Percentiles rank a stretch among this genome's conserved stretches.
These are phyloP conservation scores for Neoascochyta sp. DNA, from an alignment of 2,329 filamentous ascomycete genomes.

Conservation along the genomic window DNA sequence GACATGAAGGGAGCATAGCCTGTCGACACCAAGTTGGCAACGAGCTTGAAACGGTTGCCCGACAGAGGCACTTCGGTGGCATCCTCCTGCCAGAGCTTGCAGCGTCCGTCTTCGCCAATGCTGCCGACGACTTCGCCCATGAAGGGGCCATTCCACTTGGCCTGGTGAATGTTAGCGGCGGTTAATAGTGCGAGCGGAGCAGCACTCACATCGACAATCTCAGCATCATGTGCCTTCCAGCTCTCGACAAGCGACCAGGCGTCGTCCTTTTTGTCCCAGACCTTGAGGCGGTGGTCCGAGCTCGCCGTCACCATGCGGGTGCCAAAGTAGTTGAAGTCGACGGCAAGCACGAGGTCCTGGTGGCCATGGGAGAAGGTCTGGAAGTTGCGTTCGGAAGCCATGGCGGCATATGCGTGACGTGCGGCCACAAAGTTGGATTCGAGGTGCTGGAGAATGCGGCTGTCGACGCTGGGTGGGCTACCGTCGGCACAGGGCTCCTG, in stretches of 20 bases:
- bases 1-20: conserved; percentile 71
- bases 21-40: conserved; percentile 59
- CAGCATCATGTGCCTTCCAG: conserved; percentile 85
- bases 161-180: conserved; percentile 48
- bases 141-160: conserved; percentile 90
- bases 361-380: conserved; percentile 69
- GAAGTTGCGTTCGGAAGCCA: conserved; percentile 40
- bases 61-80: conserved; percentile 68
- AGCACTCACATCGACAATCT: conserved; percentile 73
- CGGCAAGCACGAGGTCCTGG: conserved; percentile 75
- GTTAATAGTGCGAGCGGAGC: conserved; percentile 4
- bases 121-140: conserved; percentile 85
- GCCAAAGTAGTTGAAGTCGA: conserved; percentile 89
- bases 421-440: conserved; percentile 27
- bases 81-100: conserved; percentile 92
- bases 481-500: conserved; percentile 36
- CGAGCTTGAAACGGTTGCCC: conserved; percentile 74
- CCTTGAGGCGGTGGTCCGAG: conserved; percentile 86
- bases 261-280: conserved; percentile 77
- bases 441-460: conserved; percentile 24
- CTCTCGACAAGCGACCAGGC: conserved; percentile 80
- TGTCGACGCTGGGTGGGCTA: conserved; percentile 20
- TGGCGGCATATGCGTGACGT: conserved; percentile 28
- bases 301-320: conserved; percentile 88
- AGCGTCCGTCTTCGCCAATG: conserved; percentile 82